Evolutionary conservation across 768 basidiomycete genomes (phyloP), one percentile per base, ranked within the genome.

Genomic region (Mycena venus): DNA sequence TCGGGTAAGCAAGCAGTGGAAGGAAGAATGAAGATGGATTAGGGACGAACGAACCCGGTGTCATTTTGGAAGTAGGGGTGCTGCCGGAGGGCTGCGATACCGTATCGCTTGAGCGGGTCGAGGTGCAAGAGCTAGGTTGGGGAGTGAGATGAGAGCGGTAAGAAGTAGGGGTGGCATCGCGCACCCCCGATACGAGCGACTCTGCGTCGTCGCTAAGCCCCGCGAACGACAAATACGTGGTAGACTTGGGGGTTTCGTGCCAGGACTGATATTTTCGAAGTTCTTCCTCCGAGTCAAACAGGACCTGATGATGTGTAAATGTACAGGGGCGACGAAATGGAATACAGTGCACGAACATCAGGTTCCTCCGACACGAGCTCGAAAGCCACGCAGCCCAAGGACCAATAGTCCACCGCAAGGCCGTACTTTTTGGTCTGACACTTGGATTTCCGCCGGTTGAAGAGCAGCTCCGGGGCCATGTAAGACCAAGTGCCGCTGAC

Each of bases 391-490:
- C 86, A 86, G 8, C 88, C 87, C 12, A 86, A 76, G 0, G 80
- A 81, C 86, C 87, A 88, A 79, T 85, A 88, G 64, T 88, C 85
- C 15, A 86, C 82, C 1, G 78, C 75, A 0, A 72, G 61, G 11
- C 84, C 83, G 55, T 87, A 87, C 38, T 51, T 74, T 25, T 34
- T 77, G 55, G 59, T 79, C 7, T 68, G 40, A 25, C 63, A 7
- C 21, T 0, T 0, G n/a, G 77, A 11, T 10, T 75, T 62, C 3
- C 65, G 66, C 56, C 77, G 68, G 40, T 83, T 85, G n/a, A 60
- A 76, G 56, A 84, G 67, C 69, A 87, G 77, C 68, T 88, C 87
- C 0, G 87, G 86, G 15, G 86, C 87, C 81, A 86, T 83, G 68
- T 84, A 87, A 10, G 80, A 69, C 40, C 65, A 77, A 3, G 87